A percentile compares a stretch with the other conserved stretches of the same genome.
Conservation (phyloP, 2,329 filamentous ascomycete genomes). For the Aspergillus fijiensis region DNA sequence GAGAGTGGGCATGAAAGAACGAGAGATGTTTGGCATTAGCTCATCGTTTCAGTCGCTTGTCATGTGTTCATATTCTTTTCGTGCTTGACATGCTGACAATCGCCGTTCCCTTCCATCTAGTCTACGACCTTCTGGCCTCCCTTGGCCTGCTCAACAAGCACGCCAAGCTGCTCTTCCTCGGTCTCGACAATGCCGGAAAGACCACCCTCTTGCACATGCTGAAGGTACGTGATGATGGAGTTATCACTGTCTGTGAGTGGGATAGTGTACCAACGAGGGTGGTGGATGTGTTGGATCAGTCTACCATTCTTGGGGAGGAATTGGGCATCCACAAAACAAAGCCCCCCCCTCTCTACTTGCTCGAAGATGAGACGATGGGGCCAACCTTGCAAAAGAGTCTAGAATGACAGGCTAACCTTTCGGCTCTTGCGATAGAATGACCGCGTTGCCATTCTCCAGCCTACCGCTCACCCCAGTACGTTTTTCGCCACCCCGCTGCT, state of each 20-base stretch:
- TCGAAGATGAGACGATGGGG: background rate
- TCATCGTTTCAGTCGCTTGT: background rate
- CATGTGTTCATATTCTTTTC: background rate
- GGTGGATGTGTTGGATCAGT: background rate
- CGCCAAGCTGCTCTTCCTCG: constrained; percentile 90
- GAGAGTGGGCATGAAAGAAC: no score
- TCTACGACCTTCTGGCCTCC: constrained; percentile 86
- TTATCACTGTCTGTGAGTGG: background rate
- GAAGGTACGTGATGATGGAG: constrained; percentile 63
- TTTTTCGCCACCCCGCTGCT: constrained; percentile 19
- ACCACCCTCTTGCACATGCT: constrained; percentile 93
- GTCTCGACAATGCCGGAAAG: constrained; percentile 92
- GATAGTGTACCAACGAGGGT: background rate
- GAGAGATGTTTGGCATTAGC: background rate
- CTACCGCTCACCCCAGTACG: constrained; percentile 87
- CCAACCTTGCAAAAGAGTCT: background rate
- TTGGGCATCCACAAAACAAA: background rate
- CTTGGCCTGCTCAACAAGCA: constrained; percentile 93
- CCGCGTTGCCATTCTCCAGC: constrained; percentile 85
- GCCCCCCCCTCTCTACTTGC: no score
- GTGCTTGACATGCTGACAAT: background rate
- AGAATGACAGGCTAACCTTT: background rate
- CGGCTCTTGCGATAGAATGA: constrained; percentile 65
- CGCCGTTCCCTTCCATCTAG: constrained; percentile 45
- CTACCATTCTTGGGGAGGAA: background rate